Evolutionary conservation across 352 stramenopile genomes (phyloP).

Genomic region (Pythium utonaiense): DNA sequence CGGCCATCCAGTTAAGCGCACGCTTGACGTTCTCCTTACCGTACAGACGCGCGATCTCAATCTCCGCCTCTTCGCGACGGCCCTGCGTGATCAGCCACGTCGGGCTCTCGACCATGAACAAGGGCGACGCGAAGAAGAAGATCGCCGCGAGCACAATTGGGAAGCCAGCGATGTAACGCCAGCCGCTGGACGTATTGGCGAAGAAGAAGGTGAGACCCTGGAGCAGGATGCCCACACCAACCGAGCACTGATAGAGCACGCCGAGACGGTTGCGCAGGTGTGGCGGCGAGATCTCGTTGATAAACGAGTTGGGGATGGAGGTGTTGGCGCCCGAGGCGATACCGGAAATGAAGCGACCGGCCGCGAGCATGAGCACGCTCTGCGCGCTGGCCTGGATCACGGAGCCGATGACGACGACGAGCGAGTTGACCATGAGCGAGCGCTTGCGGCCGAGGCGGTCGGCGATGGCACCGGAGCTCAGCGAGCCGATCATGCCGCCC

Average conservation of each 20-base stretch:
- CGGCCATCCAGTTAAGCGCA: constrained; percentile 31
- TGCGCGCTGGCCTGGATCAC: constrained; percentile 25
- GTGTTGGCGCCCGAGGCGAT: constrained; percentile 38
- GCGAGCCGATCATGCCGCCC: constrained; percentile 38
- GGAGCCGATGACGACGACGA: constrained; percentile 34
- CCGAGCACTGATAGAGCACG: constrained; percentile 39
- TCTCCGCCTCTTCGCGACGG: constrained; percentile 24
- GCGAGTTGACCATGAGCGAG: constrained; percentile 28
- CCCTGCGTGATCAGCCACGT: constrained; percentile 38
- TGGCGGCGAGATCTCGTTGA: constrained; percentile 48
- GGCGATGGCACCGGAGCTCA: constrained; percentile 25
- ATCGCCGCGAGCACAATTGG: constrained; percentile 41
- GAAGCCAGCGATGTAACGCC: constrained; percentile 58
- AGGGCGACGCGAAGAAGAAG: constrained; percentile 37
- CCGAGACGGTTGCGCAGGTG: constrained; percentile 32
- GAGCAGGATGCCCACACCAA: constrained; percentile 43
- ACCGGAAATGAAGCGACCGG: constrained; percentile 35
- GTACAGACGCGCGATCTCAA: constrained; percentile 28
- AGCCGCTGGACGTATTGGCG: constrained; percentile 40
- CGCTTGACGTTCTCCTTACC: constrained; percentile 29
- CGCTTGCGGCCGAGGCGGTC: constrained; percentile 33
- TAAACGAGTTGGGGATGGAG: constrained; percentile 28
- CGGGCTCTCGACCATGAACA: constrained; percentile 41
- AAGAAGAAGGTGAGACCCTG: constrained; percentile 57
- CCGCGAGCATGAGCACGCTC: constrained; percentile 32